phyloP scores from a whole-genome alignment of 176 grass and related monocot genomes.

The Luzula sylvatica region DNA sequence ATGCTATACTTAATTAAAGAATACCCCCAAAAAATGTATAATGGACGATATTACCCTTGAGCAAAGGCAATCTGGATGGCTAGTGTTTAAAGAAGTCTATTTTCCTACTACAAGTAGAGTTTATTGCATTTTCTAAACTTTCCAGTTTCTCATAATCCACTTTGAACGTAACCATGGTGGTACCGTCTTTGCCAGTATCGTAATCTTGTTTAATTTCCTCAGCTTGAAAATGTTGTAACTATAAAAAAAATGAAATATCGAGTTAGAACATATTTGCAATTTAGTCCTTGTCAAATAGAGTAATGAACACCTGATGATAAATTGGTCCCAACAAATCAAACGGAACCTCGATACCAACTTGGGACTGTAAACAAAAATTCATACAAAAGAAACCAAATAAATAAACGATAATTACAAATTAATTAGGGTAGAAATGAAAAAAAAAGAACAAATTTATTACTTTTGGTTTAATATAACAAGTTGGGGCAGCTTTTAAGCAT shows the following conservation, averaged over 20 bases:
- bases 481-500: slow-evolving; percentile 74
- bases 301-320: slow-evolving; percentile 62
- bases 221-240: slow-evolving; percentile 77
- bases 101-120: slow-evolving; percentile 79
- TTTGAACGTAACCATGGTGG: slow-evolving; percentile 77
- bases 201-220: slow-evolving; percentile 94
- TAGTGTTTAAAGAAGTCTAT: slow-evolving; percentile 52
- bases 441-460: slow-evolving; percentile 25
- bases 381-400: slow-evolving; percentile 6
- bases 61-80: no score
- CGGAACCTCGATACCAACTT: slow-evolving; percentile 72
- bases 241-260: slow-evolving; percentile 22
- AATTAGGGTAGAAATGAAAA: slow-evolving; percentile 13
- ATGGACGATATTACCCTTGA: no score
- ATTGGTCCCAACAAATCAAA: slow-evolving; percentile 87
- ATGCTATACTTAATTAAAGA: no score
- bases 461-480: slow-evolving; percentile 85
- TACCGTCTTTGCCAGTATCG: slow-evolving; percentile 88
- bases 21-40: no score
- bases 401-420: not conserved
- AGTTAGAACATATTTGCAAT: slow-evolving; percentile 17
- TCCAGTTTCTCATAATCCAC: slow-evolving; percentile 71
- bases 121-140: slow-evolving; percentile 58
- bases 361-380: slow-evolving; percentile 29
- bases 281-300: slow-evolving; percentile 10